Evolutionary conservation across 2,329 filamentous ascomycete genomes (phyloP).

Genomic region (Erysiphe pulchra): DNA sequence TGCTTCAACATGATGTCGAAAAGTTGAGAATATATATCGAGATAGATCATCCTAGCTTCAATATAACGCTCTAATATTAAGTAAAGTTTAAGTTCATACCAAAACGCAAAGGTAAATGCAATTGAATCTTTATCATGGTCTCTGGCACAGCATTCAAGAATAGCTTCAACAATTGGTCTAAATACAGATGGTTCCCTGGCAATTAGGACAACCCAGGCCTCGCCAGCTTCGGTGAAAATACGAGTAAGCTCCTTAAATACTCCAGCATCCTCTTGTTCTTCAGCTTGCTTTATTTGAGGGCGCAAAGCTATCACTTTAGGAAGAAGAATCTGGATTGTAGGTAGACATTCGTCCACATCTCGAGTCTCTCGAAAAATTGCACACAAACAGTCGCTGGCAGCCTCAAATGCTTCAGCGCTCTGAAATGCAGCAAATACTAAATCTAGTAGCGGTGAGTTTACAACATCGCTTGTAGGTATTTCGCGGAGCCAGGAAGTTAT

Average conservation of each 20-base stretch:
- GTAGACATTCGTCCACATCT: slow-evolving; percentile 75
- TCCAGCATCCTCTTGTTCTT: slow-evolving; percentile 61
- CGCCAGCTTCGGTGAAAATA: slow-evolving; percentile 77
- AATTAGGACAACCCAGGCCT: slow-evolving; percentile 82
- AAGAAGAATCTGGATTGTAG: slow-evolving; percentile 59
- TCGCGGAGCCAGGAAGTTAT: slow-evolving; percentile 93
- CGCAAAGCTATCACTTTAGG: slow-evolving; percentile 53
- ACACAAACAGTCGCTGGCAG: slow-evolving; percentile 79
- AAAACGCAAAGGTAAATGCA: slow-evolving; percentile 84
- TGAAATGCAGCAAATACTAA: slow-evolving; percentile 56
- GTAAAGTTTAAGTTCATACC: slow-evolving; percentile 97
- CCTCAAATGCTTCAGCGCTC: slow-evolving; percentile 53
- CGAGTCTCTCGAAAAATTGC: slow-evolving; percentile 76
- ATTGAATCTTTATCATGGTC: slow-evolving; percentile 82
- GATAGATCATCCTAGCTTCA: slow-evolving; percentile 47
- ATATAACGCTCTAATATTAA: slow-evolving; percentile 76
- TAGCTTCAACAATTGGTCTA: slow-evolving; percentile 59
- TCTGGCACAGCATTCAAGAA: slow-evolving; percentile 72
- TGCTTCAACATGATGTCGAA: slow-evolving; percentile 86
- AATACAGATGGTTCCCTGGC: slow-evolving; percentile 65
- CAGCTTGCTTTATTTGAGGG: slow-evolving; percentile 49
- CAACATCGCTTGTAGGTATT: slow-evolving; percentile 59
- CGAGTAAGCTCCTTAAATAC: slow-evolving; percentile 71
- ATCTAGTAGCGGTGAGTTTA: slow-evolving; percentile 63
- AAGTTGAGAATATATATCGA: slow-evolving; percentile 65